A percentile compares a stretch with the other conserved stretches of the same genome.
Conservation (phyloP, 352 stramenopile genomes). For the Halophytophthora batemanensis region DNA sequence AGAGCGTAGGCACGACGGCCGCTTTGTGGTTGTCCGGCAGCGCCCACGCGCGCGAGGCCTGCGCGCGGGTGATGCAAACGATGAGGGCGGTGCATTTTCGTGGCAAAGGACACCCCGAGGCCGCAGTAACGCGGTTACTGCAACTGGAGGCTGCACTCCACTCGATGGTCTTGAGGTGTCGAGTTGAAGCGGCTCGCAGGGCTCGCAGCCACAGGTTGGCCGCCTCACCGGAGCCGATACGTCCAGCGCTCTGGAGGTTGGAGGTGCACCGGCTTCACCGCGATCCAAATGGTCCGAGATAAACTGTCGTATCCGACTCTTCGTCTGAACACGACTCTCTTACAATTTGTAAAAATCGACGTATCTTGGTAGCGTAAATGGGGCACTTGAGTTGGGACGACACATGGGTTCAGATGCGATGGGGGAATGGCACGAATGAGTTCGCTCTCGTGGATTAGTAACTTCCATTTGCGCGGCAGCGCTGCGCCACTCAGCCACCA, state of each 20-base stretch:
- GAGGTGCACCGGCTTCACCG: slow-evolving; percentile 12
- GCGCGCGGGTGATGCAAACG: slow-evolving; percentile 3
- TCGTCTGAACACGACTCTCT: no score
- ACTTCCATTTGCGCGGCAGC: no score
- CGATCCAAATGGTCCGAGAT: slow-evolving; percentile 4
- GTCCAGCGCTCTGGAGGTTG: slow-evolving; percentile 10
- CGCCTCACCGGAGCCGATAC: slow-evolving; percentile 2
- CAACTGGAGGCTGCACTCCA: slow-evolving; percentile 18
- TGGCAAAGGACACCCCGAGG: slow-evolving; percentile 7
- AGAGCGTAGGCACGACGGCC: slow-evolving; percentile 14
- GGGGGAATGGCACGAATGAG: no score
- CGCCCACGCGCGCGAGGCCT: slow-evolving; percentile 7
- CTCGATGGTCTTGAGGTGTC: slow-evolving; percentile 14
- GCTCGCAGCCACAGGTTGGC: slow-evolving; percentile 4
- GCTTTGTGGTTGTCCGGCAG: slow-evolving; percentile 12
- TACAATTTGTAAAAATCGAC: no score
- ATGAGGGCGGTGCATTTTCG: slow-evolving; percentile 27
- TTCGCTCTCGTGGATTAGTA: no score
- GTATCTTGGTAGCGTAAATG: no score
- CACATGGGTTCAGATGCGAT: no score
- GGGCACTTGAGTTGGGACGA: no score
- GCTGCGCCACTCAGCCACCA: no score
- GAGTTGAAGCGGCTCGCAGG: slow-evolving; percentile 7
- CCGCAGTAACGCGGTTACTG: slow-evolving; percentile 31
- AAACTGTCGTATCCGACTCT: slow-evolving; percentile 4